A percentile compares a stretch with the other conserved stretches of the same genome.
These are phyloP conservation scores for Mycotypha africana DNA, from an alignment of 371 early-diverging fungal species.

Conservation along the genomic window DNA sequence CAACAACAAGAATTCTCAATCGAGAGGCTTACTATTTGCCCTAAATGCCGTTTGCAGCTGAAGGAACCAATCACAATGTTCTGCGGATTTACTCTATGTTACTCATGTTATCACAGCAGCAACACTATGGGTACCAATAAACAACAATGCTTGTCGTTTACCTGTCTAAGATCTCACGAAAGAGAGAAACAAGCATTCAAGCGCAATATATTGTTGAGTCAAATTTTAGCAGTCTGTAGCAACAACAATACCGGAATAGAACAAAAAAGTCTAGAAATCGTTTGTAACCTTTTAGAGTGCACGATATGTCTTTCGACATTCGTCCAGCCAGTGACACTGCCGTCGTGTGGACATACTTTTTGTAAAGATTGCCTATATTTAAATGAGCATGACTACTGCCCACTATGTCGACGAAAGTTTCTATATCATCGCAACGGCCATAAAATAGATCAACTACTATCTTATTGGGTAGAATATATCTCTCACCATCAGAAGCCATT, in stretches of 20 bases:
- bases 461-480: too few species aligned
- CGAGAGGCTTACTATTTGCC: neutral
- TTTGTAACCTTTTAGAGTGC: constrained; percentile 7
- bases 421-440: too few species aligned
- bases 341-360: constrained; percentile 64
- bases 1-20: constrained; percentile 1
- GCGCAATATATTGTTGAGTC: constrained; percentile 8
- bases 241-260: too few species aligned
- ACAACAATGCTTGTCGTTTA: constrained; percentile 29
- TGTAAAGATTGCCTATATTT: too few species aligned
- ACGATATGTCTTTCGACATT: constrained; percentile 12
- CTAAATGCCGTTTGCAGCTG: neutral
- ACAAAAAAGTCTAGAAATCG: too few species aligned
- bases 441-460: too few species aligned
- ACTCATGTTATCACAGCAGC: constrained; percentile 18
- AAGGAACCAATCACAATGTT: constrained; percentile 22
- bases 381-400: too few species aligned
- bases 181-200: too few species aligned
- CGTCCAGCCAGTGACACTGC: constrained; percentile 48
- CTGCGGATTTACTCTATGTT: constrained; percentile 35
- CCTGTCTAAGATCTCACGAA: constrained; percentile 24
- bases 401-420: too few species aligned
- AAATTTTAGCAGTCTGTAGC: constrained; percentile 6
- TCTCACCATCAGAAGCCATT: too few species aligned
- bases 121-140: too few species aligned